phyloP scores from a whole-genome alignment of 106 monocot genomes.

The Dioscorea alata region DNA sequence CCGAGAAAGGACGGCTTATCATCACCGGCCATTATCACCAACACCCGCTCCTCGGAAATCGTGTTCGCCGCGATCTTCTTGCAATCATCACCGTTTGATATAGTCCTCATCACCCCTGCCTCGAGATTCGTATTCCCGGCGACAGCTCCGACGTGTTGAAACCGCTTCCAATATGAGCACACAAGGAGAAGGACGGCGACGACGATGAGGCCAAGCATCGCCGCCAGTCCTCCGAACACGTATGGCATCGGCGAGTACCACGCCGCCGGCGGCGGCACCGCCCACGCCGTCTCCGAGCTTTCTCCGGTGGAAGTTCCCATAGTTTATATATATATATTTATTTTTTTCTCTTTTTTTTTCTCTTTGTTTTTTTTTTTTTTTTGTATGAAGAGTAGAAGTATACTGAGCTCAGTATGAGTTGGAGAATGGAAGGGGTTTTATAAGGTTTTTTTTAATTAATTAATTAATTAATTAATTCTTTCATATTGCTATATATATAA shows the following conservation, averaged over 20 bases:
- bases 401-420: too few species aligned
- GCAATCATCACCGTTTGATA: not conserved
- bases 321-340: too few species aligned
- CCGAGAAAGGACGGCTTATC: constrained; percentile 16
- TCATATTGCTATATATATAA: too few species aligned
- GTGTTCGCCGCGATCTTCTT: not conserved
- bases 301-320: not conserved
- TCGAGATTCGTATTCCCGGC: not conserved
- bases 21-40: constrained; percentile 33
- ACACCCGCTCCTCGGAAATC: constrained; percentile 10
- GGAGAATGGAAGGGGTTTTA: too few species aligned
- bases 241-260: constrained; percentile 42
- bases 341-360: too few species aligned
- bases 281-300: not conserved
- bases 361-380: not conserved
- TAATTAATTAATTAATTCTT: too few species aligned
- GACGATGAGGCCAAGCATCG: constrained; percentile 25
- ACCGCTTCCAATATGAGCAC: constrained; percentile 24
- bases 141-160: not conserved
- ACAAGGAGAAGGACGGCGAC: constrained; percentile 16
- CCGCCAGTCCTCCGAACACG: constrained; percentile 31
- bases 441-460: too few species aligned
- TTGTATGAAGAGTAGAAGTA: not conserved
- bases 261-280: not conserved
- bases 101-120: not conserved